Evolutionary conservation across 2,329 filamentous ascomycete species (phyloP).

Genomic region (Hypomyces rosellus): DNA sequence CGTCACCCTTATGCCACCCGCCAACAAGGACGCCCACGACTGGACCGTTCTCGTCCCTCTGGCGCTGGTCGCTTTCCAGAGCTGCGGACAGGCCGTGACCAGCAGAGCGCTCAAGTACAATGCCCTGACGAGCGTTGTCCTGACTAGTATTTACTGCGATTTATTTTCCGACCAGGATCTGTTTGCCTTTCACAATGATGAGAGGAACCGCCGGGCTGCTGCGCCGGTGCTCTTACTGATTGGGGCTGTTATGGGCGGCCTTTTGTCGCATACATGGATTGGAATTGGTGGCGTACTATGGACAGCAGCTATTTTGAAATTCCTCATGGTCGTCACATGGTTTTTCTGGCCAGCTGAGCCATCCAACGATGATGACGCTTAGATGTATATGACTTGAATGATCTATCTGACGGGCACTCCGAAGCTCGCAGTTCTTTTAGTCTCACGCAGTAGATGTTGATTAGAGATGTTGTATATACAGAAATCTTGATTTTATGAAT

Average conservation of each 20-base stretch:
- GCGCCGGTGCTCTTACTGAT: constrained; percentile 44
- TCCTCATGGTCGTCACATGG: constrained; percentile 51
- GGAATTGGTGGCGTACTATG: constrained; percentile 52
- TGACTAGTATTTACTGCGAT: constrained; percentile 79
- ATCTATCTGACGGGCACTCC: not conserved
- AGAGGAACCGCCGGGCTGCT: constrained; percentile 44
- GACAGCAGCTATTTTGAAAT: constrained; percentile 53
- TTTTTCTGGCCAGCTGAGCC: constrained; percentile 50
- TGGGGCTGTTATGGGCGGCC: constrained; percentile 45
- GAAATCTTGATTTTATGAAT: too few species aligned
- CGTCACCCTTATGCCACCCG: constrained; percentile 40
- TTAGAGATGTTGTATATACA: too few species aligned
- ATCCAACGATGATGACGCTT: constrained; percentile 23
- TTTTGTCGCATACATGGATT: constrained; percentile 40
- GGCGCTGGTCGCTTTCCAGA: constrained; percentile 67
- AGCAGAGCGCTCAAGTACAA: constrained; percentile 64
- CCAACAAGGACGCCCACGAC: constrained; percentile 37
- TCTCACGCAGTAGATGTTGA: too few species aligned
- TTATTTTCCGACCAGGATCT: constrained; percentile 59
- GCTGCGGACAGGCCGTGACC: constrained; percentile 70
- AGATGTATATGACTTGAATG: not conserved
- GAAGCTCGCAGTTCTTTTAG: too few species aligned
- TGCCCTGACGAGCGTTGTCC: constrained; percentile 68
- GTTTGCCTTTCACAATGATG: constrained; percentile 38
- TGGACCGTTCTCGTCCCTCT: constrained; percentile 62